Evolutionary conservation across 2,329 filamentous ascomycete genomes (phyloP).

Genomic region (Fusarium cicatricum): DNA sequence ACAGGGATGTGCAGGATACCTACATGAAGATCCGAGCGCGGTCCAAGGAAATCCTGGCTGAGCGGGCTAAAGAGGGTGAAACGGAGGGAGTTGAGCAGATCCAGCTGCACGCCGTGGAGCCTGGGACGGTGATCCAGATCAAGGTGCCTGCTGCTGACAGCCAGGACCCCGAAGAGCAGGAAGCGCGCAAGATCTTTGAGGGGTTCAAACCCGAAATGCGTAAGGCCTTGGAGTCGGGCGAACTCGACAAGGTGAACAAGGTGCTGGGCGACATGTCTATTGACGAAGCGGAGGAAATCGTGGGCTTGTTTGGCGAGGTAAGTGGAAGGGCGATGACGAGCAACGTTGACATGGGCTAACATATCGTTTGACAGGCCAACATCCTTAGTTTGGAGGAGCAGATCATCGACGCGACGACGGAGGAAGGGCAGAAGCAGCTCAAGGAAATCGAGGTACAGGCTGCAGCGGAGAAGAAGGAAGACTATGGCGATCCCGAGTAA

Average conservation of each 20-base stretch:
- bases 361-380: constrained; percentile 64
- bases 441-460: constrained; percentile 73
- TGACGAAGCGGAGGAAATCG: constrained; percentile 84
- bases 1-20: constrained; percentile 89
- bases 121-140: constrained; percentile 91
- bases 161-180: constrained; percentile 69
- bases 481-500: constrained; percentile 53
- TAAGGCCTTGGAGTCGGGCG: constrained; percentile 86
- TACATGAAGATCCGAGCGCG: constrained; percentile 83
- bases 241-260: constrained; percentile 68
- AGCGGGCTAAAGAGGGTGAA: constrained; percentile 59
- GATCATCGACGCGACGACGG: constrained; percentile 93
- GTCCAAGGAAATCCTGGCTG: constrained; percentile 72
- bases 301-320: constrained; percentile 79
- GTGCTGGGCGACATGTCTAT: constrained; percentile 87
- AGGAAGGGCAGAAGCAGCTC: constrained; percentile 80
- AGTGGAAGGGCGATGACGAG: constrained; percentile 35
- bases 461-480: constrained; percentile 40
- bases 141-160: constrained; percentile 75
- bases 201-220: constrained; percentile 82
- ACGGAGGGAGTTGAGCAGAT: constrained; percentile 90
- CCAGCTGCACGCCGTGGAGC: constrained; percentile 95
- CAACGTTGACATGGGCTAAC: constrained; percentile 30
- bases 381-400: constrained; percentile 92
- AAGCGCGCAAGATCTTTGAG: constrained; percentile 80